Conservation (phyloP, 2,329 filamentous ascomycete genomes). For the Cytospora paraplurivora region DNA sequence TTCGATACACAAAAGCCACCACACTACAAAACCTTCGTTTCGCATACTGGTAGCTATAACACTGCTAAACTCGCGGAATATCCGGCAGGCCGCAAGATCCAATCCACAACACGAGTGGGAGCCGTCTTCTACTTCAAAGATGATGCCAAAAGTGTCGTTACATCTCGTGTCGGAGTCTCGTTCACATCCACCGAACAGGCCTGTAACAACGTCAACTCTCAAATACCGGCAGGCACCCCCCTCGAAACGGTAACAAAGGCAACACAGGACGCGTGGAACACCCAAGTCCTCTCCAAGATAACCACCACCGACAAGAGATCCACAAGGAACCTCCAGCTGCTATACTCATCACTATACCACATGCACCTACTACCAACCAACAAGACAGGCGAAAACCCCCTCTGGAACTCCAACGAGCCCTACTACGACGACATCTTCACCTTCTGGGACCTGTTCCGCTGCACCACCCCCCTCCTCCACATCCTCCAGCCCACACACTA, state of each 20-base stretch:
- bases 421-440: constrained; percentile 65
- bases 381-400: constrained; percentile 63
- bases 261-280: constrained; percentile 59
- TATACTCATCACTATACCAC: constrained; percentile 70
- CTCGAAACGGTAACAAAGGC: constrained; percentile 46
- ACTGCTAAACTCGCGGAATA: constrained; percentile 27
- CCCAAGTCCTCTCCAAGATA: constrained; percentile 63
- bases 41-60: constrained; percentile 33
- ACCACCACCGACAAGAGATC: constrained; percentile 57
- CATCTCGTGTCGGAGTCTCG: constrained; percentile 65
- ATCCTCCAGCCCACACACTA: constrained; percentile 55
- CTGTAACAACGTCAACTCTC: constrained; percentile 57
- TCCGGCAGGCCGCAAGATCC: constrained; percentile 35
- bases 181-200: constrained; percentile 64
- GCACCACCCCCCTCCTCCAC: constrained; percentile 58
- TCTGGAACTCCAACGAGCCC: constrained; percentile 56
- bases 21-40: constrained; percentile 43
- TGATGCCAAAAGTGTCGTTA: constrained; percentile 42
- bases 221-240: constrained; percentile 52
- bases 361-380: constrained; percentile 71
- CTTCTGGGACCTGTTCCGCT: constrained; percentile 61
- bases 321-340: constrained; percentile 55
- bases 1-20: constrained; percentile 47
- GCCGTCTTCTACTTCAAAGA: constrained; percentile 56
- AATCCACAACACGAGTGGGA: constrained; percentile 45